phyloP scores from a whole-genome alignment of 2,329 filamentous ascomycete genomes.

The Fusarium marasasianum region DNA sequence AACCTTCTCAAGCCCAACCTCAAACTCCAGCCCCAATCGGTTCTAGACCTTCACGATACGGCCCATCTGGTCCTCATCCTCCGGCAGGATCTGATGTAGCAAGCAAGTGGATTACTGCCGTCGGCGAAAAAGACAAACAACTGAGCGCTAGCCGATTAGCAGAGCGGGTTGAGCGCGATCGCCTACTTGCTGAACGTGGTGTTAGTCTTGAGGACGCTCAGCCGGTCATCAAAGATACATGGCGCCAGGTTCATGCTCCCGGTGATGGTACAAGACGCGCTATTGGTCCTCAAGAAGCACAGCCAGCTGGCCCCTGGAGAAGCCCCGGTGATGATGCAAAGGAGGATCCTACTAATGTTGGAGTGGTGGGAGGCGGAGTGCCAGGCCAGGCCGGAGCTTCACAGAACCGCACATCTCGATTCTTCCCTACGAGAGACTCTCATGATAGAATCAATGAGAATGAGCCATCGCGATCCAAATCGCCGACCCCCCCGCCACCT shows the following conservation, averaged over 20 bases:
- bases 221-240: conserved; percentile 62
- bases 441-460: conserved; percentile 52
- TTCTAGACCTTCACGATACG: conserved; percentile 45
- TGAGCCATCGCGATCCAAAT: conserved; percentile 58
- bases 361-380: conserved; percentile 44
- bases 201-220: conserved; percentile 56
- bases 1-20: conserved; percentile 40
- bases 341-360: conserved; percentile 42
- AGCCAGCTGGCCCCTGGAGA: conserved; percentile 45
- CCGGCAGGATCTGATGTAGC: conserved; percentile 46
- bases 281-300: conserved; percentile 39
- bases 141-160: conserved; percentile 51
- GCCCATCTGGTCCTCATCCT: conserved; percentile 43
- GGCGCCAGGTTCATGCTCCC: conserved; percentile 57
- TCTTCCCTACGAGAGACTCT: conserved; percentile 67
- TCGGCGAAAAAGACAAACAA: conserved; percentile 59
- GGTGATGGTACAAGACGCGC: conserved; percentile 50
- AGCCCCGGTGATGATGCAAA: conserved; percentile 41
- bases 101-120: conserved; percentile 55
- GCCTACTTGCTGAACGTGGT: conserved; percentile 56
- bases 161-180: conserved; percentile 54
- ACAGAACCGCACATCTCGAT: conserved; percentile 64
- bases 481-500: conserved; percentile 77
- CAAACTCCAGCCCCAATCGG: conserved; percentile 47
- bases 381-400: conserved; percentile 49